phyloP scores from a whole-genome alignment of 176 grass and related monocot genomes.

The Bolboschoenus planiculmis region DNA sequence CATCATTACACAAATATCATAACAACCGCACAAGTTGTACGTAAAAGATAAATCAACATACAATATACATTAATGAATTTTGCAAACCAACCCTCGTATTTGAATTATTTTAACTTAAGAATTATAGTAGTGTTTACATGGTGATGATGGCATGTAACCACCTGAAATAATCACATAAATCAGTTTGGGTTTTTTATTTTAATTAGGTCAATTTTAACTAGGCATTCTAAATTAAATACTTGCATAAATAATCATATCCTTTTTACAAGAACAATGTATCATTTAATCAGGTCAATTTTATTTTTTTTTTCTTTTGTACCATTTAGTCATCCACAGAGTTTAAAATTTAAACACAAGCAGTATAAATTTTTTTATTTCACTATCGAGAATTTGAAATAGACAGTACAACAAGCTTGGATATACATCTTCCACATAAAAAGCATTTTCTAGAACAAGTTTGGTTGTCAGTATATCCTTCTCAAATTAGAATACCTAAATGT shows the following conservation, averaged over 20 bases:
- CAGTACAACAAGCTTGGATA: neutral
- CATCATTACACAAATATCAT: conserved; percentile 3
- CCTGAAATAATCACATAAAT: neutral
- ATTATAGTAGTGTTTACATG: neutral
- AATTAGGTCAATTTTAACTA: no score
- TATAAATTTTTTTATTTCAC: neutral
- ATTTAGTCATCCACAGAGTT: neutral
- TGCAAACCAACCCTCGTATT: neutral
- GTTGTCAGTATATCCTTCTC: conserved; percentile 2
- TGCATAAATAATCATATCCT: neutral
- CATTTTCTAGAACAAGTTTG: conserved; percentile 1
- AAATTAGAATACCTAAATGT: neutral
- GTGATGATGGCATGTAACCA: neutral
- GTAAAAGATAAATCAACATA: conserved; percentile 1
- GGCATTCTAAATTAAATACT: neutral
- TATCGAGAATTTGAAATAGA: neutral
- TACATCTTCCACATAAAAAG: neutral
- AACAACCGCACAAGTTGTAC: conserved; percentile 9
- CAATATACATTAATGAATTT: neutral
- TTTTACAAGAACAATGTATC: neutral
- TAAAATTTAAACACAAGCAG: neutral
- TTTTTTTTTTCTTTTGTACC: neutral
- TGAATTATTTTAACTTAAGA: neutral
- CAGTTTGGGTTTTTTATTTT: neutral
- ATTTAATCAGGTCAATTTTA: neutral